Base-by-base conservation (phyloP, 1,139 yeast species). In the Geotrichum histeridarum region DNA sequence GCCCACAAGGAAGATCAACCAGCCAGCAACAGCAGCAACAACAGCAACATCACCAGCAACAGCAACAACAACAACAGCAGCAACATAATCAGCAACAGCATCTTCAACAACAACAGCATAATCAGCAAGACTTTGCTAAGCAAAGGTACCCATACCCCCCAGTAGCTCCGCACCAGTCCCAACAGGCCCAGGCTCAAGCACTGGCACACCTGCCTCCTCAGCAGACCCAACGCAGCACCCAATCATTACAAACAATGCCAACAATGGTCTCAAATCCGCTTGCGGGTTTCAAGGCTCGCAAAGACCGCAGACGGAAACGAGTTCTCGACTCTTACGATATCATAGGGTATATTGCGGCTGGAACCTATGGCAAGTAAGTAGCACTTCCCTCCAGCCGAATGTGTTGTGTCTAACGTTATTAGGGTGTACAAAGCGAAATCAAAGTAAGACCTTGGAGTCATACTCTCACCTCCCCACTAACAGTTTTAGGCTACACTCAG, bases 301-400 rank as follows among this genome's bases (percentile, higher is more conserved):
- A 85, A 65, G 96, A 89, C 66, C 70, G 79, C 36, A 73, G 81
- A 4, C 73, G 95, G 54, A 78, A 80, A 45, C 82, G 88, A 6
- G 96, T 93, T 1, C 73, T 89, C 35, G 83, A 86, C 47, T 85
- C 85, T 61, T 93, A 91, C 69, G 91, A 85, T 59, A 86, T 94
- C 58, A 73, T 89, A 35, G 99, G 99, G 0, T 93, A 93, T 70
- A 94, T 93, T 58, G 99, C 99, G 0, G 96, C 99, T 0, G 99
- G 99, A 42, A 93, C 99, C 0, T 93, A 93, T 69, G 99, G 99
- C 27, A 64, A 54, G 59, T 63, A 54, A 54, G 51, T 42, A 53
- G 39, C 17, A 37, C 8, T 18, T 7, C 8, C 12, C 12, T 12
- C 17, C 38, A 17, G 17, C 27, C 12, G 14, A 22, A 9, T 4